phyloP scores from a whole-genome alignment of 164 flowering plant genomes.

The Pachysandra terminalis region DNA sequence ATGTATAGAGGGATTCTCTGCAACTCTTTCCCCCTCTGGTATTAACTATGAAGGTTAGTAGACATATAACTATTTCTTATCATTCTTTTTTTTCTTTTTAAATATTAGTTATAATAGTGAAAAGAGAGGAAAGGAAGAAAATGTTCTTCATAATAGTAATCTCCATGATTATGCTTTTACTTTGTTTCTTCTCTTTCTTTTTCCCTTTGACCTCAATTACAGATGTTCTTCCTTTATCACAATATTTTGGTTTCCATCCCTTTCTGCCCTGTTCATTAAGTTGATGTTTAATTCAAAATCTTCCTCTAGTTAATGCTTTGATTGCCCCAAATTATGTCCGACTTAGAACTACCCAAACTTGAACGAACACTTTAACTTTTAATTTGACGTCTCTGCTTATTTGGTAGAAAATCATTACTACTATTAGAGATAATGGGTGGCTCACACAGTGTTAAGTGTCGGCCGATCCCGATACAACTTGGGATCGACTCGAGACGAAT shows the following conservation, averaged over 20 bases:
- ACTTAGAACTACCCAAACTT: no score
- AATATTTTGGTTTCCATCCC: not conserved
- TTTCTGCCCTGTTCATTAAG: not conserved
- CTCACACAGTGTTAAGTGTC: no score
- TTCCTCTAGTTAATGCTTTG: not conserved
- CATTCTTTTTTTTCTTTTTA: not conserved
- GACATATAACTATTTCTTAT: not conserved
- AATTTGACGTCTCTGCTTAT: not conserved
- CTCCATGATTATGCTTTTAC: not conserved
- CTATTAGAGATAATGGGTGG: no score
- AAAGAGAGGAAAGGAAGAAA: not conserved
- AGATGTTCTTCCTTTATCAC: not conserved
- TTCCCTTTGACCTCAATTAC: no score
- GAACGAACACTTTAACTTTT: not conserved
- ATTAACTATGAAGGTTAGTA: conserved; percentile 86
- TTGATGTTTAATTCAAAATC: not conserved
- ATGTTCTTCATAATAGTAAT: not conserved
- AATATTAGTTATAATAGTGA: not conserved
- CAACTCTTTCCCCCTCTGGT: conserved; percentile 91
- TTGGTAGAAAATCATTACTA: not conserved
- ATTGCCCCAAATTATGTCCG: not conserved
- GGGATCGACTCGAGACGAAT: no score
- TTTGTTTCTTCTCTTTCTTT: no score
- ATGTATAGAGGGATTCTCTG: conserved; percentile 45
- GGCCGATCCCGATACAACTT: no score